Conservation (phyloP, 208 protist genomes). For the Crithidia sp. region DNA sequence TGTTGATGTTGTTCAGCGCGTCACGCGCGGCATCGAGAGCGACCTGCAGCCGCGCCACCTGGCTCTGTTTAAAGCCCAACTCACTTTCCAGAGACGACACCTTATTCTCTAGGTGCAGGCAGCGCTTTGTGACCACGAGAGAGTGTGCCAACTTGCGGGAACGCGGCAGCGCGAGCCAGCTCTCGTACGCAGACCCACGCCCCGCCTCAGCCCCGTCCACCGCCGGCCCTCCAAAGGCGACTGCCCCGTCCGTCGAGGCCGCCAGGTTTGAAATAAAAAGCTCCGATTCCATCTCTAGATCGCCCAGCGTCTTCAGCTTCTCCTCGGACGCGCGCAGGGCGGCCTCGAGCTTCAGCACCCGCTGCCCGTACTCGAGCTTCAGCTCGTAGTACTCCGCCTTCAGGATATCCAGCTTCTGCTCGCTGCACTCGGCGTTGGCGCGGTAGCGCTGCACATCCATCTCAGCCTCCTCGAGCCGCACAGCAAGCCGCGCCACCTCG, state of each 20-base stretch:
- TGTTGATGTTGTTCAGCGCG: conserved; percentile 87
- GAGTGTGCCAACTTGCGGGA: conserved; percentile 83
- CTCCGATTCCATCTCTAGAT: conserved; percentile 88
- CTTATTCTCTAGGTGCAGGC: conserved; percentile 87
- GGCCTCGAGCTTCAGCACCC: conserved; percentile 75
- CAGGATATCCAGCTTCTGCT: conserved; percentile 91
- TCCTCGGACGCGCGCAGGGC: conserved; percentile 75
- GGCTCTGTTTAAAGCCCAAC: conserved; percentile 67
- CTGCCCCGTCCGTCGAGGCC: conserved; percentile 34
- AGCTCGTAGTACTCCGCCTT: conserved; percentile 92
- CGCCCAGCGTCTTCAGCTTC: conserved; percentile 80
- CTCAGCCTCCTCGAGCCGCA: conserved; percentile 83
- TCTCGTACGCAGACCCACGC: conserved; percentile 42
- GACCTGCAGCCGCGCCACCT: conserved; percentile 73
- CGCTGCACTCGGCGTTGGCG: conserved; percentile 78
- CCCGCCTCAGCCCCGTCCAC: background rate
- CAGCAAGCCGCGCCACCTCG: conserved; percentile 74
- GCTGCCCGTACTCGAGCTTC: conserved; percentile 80
- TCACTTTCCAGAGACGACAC: conserved; percentile 65
- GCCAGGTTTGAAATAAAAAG: conserved; percentile 86
- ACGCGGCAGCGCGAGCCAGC: conserved; percentile 68
- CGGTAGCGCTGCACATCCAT: conserved; percentile 80
- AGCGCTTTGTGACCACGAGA: conserved; percentile 85
- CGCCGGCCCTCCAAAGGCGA: background rate
- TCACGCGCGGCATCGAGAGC: conserved; percentile 77